These are phyloP conservation scores for Lactuca saligna DNA, from an alignment of 129 eudicot genomes.

Conservation along the genomic window DNA sequence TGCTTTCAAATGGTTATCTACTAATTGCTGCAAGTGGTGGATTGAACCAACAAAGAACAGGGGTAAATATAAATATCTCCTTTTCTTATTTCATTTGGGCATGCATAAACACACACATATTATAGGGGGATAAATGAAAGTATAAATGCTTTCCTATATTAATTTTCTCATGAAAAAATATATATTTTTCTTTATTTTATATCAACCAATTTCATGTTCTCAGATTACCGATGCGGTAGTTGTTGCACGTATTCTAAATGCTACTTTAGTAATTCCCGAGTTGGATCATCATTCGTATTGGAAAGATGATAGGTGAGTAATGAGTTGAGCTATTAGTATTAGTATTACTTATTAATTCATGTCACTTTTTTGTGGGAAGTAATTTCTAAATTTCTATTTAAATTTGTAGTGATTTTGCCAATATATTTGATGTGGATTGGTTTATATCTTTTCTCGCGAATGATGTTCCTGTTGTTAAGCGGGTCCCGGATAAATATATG, in stretches of 20 bases:
- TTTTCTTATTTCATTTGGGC: not conserved
- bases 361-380: not conserved
- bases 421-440: conserved; percentile 92
- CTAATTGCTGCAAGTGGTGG: conserved; percentile 98
- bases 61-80: conserved; percentile 53
- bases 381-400: not conserved
- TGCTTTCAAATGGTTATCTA: conserved; percentile 76
- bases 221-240: conserved; percentile 98
- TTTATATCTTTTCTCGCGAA: conserved; percentile 82
- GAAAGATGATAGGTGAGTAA: conserved; percentile 84
- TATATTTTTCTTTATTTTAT: not conserved
- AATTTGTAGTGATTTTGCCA: conserved; percentile 73
- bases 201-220: conserved; percentile 7
- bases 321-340: conserved; percentile 22
- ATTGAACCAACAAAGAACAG: conserved; percentile 93
- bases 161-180: too few species aligned
- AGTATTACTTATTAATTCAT: not conserved
- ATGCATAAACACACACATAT: not conserved
- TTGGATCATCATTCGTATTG: conserved; percentile 94
- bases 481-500: conserved; percentile 89
- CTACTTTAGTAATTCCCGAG: conserved; percentile 92
- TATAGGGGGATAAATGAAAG: too few species aligned
- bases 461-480: conserved; percentile 76
- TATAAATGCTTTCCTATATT: too few species aligned
- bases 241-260: conserved; percentile 90